Evolutionary conservation across 208 protist genomes (phyloP).

Genomic region (Trichomonas gallinae): DNA sequence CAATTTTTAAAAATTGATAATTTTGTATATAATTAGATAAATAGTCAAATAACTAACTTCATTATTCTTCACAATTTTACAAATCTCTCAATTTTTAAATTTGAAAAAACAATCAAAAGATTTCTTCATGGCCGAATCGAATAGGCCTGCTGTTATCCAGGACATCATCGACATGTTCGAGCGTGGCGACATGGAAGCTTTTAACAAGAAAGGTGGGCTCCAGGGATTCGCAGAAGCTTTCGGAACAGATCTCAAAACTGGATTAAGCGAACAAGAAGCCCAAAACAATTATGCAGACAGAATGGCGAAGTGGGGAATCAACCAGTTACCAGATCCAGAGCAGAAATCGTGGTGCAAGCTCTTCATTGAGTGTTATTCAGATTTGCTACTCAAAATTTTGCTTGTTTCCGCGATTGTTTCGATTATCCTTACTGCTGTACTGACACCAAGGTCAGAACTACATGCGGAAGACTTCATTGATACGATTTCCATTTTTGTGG

Average conservation of each 20-base stretch:
- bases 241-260: background rate
- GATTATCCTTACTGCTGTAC: background rate
- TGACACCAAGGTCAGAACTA: background rate
- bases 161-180: background rate
- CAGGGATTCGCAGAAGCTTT: background rate
- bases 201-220: background rate
- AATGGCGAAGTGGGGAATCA: background rate
- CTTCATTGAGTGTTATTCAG: background rate
- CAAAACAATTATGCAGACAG: background rate
- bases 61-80: no score
- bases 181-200: background rate
- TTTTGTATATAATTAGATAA: no score
- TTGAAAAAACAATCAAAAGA: no score
- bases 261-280: background rate
- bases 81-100: no score
- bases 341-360: background rate
- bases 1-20: no score
- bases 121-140: background rate
- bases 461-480: background rate
- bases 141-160: background rate
- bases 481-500: background rate
- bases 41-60: no score
- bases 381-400: background rate
- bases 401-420: background rate
- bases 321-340: background rate